phyloP scores from a whole-genome alignment of 108 stramenopile genomes.

The Aurantiochytrium sp. region DNA sequence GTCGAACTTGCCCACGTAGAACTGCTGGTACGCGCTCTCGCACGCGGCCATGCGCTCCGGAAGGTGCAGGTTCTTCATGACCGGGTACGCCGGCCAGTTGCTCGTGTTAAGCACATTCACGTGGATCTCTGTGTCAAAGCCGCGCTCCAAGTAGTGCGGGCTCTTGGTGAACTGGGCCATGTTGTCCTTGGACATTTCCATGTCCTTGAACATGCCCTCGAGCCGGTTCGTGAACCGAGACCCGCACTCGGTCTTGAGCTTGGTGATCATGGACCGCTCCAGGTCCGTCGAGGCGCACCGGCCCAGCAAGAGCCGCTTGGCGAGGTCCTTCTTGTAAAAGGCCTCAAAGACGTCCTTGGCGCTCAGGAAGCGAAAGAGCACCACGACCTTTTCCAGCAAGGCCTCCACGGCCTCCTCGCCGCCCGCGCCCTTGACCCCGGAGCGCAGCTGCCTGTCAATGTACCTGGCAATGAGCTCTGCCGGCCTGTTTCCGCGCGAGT shows the following conservation, averaged over 20 bases:
- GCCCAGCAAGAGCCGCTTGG: slow-evolving; percentile 86
- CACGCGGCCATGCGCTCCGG: slow-evolving; percentile 59
- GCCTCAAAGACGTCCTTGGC: slow-evolving; percentile 97
- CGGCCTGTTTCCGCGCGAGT: slow-evolving; percentile 36
- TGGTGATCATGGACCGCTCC: slow-evolving; percentile 81
- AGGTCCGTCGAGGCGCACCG: slow-evolving; percentile 72
- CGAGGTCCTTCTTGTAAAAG: slow-evolving; percentile 88
- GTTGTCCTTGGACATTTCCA: slow-evolving; percentile 80
- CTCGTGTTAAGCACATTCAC: slow-evolving; percentile 87
- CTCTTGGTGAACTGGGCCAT: slow-evolving; percentile 70
- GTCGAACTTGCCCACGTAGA: slow-evolving; percentile 85
- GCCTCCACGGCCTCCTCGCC: slow-evolving; percentile 44
- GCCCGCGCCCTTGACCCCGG: slow-evolving; percentile 45
- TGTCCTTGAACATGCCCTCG: slow-evolving; percentile 99
- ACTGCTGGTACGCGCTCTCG: slow-evolving; percentile 58
- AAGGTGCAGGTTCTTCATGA: slow-evolving; percentile 62
- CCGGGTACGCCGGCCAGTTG: slow-evolving; percentile 91
- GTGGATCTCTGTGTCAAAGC: slow-evolving; percentile 66
- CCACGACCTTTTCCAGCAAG: slow-evolving; percentile 61
- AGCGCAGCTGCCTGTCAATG: slow-evolving; percentile 53
- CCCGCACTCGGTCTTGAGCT: slow-evolving; percentile 95
- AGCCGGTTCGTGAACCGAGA: slow-evolving; percentile 93
- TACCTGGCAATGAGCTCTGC: slow-evolving; percentile 34
- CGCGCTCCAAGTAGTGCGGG: background rate
- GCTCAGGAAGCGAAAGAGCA: slow-evolving; percentile 74